Conservation (phyloP, 768 basidiomycete genomes). For the Mycena rosella region DNA sequence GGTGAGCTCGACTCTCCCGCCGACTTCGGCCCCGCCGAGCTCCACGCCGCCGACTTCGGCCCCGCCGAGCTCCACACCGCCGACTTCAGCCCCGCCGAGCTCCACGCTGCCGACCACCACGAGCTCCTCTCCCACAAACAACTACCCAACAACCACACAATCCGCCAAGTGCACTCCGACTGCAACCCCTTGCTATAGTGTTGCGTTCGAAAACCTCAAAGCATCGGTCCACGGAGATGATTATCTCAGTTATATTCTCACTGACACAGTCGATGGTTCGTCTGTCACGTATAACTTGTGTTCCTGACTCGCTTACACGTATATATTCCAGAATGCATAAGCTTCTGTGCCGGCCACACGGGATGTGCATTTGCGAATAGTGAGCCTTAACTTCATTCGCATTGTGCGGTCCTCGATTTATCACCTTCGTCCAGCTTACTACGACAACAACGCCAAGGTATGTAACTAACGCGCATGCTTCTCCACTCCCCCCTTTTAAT, state of each 20-base stretch:
- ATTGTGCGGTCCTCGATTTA: no score
- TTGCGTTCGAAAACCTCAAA: conserved; percentile 20
- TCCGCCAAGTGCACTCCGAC: conserved; percentile 8
- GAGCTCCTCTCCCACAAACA: no score
- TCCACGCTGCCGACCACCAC: not conserved
- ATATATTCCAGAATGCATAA: conserved; percentile 18
- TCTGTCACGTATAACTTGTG: not conserved
- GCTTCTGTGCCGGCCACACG: conserved; percentile 12
- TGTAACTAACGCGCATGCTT: not conserved
- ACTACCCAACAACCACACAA: not conserved
- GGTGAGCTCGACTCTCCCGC: no score
- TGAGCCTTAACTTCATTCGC: no score
- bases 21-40: no score
- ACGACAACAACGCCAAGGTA: not conserved
- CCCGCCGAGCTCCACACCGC: no score
- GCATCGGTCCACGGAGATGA: conserved; percentile 29
- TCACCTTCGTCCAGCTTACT: no score
- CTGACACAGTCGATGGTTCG: conserved; percentile 34
- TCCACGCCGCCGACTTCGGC: no score
- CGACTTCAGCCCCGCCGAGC: not conserved
- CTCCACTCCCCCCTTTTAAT: not conserved
- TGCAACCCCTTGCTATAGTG: not conserved
- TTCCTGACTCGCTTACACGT: not conserved
- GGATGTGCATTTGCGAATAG: no score
- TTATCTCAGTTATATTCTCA: conserved; percentile 27